Evolutionary conservation across 805 yeast species (phyloP).

Genomic region (Priceomyces castillae): DNA sequence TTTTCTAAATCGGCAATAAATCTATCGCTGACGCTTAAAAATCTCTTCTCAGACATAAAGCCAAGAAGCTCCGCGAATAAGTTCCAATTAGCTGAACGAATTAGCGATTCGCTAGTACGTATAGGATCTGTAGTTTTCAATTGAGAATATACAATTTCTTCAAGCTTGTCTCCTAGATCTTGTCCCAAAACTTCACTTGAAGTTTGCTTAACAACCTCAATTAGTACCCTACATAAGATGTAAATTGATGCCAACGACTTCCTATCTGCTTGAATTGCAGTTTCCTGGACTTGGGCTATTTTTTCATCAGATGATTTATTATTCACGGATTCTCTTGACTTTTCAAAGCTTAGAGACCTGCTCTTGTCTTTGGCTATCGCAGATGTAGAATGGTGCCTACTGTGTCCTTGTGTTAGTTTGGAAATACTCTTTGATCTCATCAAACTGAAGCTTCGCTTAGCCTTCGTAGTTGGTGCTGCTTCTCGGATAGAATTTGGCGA

Average conservation of each 20-base stretch:
- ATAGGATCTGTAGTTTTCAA: constrained; percentile 85
- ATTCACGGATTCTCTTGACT: constrained; percentile 9
- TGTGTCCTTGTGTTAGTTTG: constrained; percentile 34
- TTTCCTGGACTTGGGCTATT: constrained; percentile 49
- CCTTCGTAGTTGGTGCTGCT: constrained; percentile 12
- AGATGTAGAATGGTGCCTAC: constrained; percentile 49
- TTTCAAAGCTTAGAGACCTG: constrained; percentile 14
- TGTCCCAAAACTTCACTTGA: constrained; percentile 71
- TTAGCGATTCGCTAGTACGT: constrained; percentile 54
- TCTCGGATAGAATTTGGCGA: constrained; percentile 15
- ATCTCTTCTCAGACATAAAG: constrained; percentile 81
- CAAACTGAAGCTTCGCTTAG: constrained; percentile 40
- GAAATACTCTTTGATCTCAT: constrained; percentile 41
- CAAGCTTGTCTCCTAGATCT: constrained; percentile 77
- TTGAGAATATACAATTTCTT: constrained; percentile 91
- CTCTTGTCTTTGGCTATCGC: constrained; percentile 15
- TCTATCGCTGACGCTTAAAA: constrained; percentile 85
- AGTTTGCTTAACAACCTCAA: constrained; percentile 88
- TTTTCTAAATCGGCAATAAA: constrained; percentile 91
- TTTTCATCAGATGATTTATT: constrained; percentile 30
- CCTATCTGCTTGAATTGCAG: constrained; percentile 80
- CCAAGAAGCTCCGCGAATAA: constrained; percentile 87
- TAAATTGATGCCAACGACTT: constrained; percentile 84
- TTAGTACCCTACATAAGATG: constrained; percentile 84
- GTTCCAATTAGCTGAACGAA: constrained; percentile 91